Evolutionary conservation across 768 basidiomycete genomes (phyloP), one percentile per base, ranked within the genome.

Genomic region (Calocybe gangraenosa): DNA sequence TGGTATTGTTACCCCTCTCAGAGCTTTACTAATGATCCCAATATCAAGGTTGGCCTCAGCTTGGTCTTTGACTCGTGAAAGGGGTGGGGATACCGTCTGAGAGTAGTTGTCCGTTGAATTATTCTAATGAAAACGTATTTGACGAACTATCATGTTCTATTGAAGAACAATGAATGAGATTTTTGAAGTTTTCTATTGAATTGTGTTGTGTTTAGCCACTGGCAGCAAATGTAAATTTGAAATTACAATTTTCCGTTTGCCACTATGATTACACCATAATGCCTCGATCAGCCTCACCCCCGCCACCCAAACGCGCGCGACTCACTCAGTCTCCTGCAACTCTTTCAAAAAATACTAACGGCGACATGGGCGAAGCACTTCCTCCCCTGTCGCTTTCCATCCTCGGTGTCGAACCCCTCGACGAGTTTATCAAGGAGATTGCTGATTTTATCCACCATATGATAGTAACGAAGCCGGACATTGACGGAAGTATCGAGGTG

Each of bases 371-470:
- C 10, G 54, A 46, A 9, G 31, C 56, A 5, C 59, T 85, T 14
- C 83, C 81, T 3, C 84, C 83, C 3, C 76, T 88, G 32, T 85
- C 85, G 1, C 70, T 84, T 33, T 89, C 86, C 13, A 90, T 94
- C 51, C 79, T 96, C 21, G 87, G 87, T 42, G 83, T 92, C 40
- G 92, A 94, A 59, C 92, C 92, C 1, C 69, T 91, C 22, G 93
- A 96, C 63, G 93, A 95, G 59, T 93, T 96, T 60, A 92, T 92
- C 61, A 81, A 81, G 60, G 88, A 92, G 60, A 76, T 96, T 45
- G 92, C 90, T 30, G 90, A 95, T 66, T 96, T 91, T 65, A 70
- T 94, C 31, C 81, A 82, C 64, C 82, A 84, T 57, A 81, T 75
- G 69, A 79, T 90, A 54, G 57, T 60, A 43, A 79, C 70, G 4